A percentile compares a stretch with the other conserved stretches of the same genome.
phyloP scores from a whole-genome alignment of 2,329 filamentous ascomycete genomes.

The Ophiostoma perfectum region DNA sequence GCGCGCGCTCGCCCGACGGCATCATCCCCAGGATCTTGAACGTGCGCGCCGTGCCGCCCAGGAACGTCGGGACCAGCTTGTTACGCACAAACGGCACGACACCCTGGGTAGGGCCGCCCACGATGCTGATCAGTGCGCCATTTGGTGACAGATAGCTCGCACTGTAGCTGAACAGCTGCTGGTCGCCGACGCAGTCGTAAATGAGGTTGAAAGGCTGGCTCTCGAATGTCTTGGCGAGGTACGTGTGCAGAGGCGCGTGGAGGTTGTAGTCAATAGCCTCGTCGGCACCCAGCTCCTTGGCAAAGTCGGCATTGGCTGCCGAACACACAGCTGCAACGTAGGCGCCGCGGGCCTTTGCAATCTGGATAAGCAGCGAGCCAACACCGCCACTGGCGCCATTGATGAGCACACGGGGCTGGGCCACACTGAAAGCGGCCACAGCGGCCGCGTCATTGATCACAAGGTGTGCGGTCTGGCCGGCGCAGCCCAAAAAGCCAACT shows the following conservation, averaged over 20 bases:
- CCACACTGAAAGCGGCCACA: constrained; percentile 29
- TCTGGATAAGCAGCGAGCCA: constrained; percentile 43
- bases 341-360: constrained; percentile 39
- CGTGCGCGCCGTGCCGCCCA: constrained; percentile 33
- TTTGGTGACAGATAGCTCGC: constrained; percentile 37
- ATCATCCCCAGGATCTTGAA: constrained; percentile 32
- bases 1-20: constrained; percentile 30
- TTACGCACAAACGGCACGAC: constrained; percentile 32
- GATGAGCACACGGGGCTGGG: constrained; percentile 38
- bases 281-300: constrained; percentile 44
- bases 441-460: constrained; percentile 30
- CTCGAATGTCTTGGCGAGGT: constrained; percentile 35
- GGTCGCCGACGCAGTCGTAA: constrained; percentile 46
- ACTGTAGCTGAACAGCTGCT: constrained; percentile 41
- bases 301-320: constrained; percentile 41
- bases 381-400: constrained; percentile 50
- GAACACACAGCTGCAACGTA: constrained; percentile 46
- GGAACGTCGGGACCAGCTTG: constrained; percentile 31
- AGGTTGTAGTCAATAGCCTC: constrained; percentile 42
- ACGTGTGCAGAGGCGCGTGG: constrained; percentile 34
- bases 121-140: constrained; percentile 36
- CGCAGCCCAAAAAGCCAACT: constrained; percentile 30
- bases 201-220: constrained; percentile 39
- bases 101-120: constrained; percentile 32
- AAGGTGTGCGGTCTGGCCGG: constrained; percentile 35